A percentile compares a stretch with the other conserved stretches of the same genome.
Evolutionary conservation across 768 basidiomycete species (phyloP).

Genomic region (Gymnopilus junonius): DNA sequence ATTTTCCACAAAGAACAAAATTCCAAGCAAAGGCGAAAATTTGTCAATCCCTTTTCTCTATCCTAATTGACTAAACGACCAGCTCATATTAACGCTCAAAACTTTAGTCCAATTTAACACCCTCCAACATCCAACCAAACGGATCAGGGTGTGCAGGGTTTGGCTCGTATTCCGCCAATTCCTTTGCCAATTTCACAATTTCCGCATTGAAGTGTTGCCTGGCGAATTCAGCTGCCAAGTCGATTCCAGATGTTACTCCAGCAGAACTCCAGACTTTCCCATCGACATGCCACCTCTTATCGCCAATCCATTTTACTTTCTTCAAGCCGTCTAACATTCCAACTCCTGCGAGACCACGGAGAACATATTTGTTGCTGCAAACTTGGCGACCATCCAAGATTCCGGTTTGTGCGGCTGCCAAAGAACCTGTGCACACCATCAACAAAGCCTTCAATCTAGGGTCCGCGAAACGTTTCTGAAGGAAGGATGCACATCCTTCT

Average conservation of each 20-base stretch:
- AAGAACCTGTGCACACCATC: constrained; percentile 29
- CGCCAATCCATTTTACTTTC: constrained; percentile 33
- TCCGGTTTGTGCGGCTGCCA: constrained; percentile 26
- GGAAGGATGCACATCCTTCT: constrained; percentile 17
- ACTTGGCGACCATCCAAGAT: constrained; percentile 29
- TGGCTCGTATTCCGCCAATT: constrained; percentile 26
- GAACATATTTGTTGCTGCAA: constrained; percentile 25
- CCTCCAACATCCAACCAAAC: constrained; percentile 27
- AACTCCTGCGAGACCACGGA: constrained; percentile 10
- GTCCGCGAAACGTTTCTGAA: constrained; percentile 18
- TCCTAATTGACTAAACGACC: no score
- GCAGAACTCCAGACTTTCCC: constrained; percentile 33
- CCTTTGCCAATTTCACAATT: constrained; percentile 22
- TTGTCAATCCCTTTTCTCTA: no score
- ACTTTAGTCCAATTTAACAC: constrained; percentile 16
- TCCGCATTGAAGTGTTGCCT: constrained; percentile 27
- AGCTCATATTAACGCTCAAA: background rate
- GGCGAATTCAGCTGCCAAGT: constrained; percentile 32
- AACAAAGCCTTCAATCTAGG: constrained; percentile 23
- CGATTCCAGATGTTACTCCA: constrained; percentile 32
- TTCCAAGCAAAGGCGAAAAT: background rate
- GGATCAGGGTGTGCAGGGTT: constrained; percentile 30
- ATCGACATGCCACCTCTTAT: constrained; percentile 30
- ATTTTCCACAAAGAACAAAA: no score
- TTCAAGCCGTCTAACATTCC: constrained; percentile 14